Evolutionary conservation across 106 monocot species (phyloP).

Genomic region (Narthecium ossifragum): DNA sequence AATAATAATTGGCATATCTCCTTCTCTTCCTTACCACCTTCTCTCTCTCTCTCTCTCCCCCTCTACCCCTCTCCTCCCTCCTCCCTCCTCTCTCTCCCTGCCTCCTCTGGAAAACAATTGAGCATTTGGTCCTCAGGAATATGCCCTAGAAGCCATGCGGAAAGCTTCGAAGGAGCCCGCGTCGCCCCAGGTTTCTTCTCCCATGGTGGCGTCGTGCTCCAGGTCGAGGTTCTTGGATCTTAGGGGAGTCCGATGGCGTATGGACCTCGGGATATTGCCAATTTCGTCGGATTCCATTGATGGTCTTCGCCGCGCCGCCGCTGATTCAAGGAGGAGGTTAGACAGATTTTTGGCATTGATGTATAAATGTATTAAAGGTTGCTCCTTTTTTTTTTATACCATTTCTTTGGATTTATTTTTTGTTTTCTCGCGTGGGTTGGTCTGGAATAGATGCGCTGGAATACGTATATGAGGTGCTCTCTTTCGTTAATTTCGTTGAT

Average conservation of each 20-base stretch:
- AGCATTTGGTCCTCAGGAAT: too few relatives aligned
- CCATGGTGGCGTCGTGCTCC: too few relatives aligned
- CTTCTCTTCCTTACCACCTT: not conserved
- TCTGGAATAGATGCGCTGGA: not conserved
- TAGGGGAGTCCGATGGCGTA: slow-evolving; percentile 77
- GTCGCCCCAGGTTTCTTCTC: too few relatives aligned
- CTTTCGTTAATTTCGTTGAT: not conserved
- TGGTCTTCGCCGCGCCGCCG: slow-evolving; percentile 65
- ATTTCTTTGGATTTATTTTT: too few relatives aligned
- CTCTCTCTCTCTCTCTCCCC: not conserved
- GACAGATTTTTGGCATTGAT: not conserved
- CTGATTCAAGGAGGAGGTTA: slow-evolving; percentile 81
- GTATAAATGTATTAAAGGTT: not conserved
- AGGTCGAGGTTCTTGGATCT: slow-evolving; percentile 44
- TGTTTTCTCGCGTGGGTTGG: not conserved
- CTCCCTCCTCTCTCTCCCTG: too few relatives aligned
- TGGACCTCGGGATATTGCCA: slow-evolving; percentile 70
- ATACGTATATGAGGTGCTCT: not conserved
- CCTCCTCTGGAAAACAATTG: too few relatives aligned
- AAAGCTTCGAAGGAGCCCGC: too few relatives aligned
- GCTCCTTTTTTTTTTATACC: not conserved
- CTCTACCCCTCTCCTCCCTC: too few relatives aligned
- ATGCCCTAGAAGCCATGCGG: too few relatives aligned
- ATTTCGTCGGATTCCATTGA: slow-evolving; percentile 53
- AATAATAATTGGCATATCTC: too few relatives aligned